phyloP scores from a whole-genome alignment of 176 grass and related monocot species.

The Cenchrus purpureus region DNA sequence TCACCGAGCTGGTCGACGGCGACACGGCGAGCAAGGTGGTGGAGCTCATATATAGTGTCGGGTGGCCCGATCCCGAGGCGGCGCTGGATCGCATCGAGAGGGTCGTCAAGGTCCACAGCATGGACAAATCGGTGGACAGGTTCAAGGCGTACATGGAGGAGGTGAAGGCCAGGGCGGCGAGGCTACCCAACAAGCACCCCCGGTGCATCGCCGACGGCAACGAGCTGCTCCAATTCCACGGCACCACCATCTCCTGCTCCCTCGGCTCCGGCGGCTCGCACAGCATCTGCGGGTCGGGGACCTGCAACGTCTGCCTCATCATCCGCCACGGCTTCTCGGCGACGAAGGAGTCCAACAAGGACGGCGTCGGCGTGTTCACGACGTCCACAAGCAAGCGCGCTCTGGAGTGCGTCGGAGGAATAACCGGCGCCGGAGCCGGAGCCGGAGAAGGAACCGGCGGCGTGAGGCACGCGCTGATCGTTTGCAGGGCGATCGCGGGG shows the following conservation, averaged over 20 bases:
- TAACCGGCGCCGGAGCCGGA: background rate
- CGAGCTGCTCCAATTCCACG: conserved; percentile 83
- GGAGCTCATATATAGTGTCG: conserved; percentile 75
- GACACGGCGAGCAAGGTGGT: conserved; percentile 75
- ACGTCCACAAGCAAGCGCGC: conserved; percentile 69
- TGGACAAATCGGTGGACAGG: conserved; percentile 51
- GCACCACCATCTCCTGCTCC: conserved; percentile 63
- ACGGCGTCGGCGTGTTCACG: conserved; percentile 66
- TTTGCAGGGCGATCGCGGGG: conserved; percentile 81
- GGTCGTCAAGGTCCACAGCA: conserved; percentile 75
- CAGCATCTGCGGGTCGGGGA: conserved; percentile 56
- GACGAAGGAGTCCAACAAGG: conserved; percentile 48
- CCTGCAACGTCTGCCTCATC: conserved; percentile 75
- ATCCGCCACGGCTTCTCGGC: conserved; percentile 67
- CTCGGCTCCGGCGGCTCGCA: conserved; percentile 52
- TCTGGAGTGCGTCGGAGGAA: conserved; percentile 45
- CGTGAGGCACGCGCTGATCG: conserved; percentile 54
- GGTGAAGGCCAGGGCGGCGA: conserved; percentile 61
- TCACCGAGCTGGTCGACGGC: conserved; percentile 63
- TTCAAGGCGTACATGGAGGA: conserved; percentile 72
- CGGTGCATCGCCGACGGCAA: conserved; percentile 87
- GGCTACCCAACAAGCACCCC: conserved; percentile 68
- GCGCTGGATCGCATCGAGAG: conserved; percentile 49
- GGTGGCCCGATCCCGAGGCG: conserved; percentile 59
- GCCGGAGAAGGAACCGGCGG: background rate